phyloP scores from a whole-genome alignment of 805 yeast genomes.

The Jamesozyma jinghongensis region DNA sequence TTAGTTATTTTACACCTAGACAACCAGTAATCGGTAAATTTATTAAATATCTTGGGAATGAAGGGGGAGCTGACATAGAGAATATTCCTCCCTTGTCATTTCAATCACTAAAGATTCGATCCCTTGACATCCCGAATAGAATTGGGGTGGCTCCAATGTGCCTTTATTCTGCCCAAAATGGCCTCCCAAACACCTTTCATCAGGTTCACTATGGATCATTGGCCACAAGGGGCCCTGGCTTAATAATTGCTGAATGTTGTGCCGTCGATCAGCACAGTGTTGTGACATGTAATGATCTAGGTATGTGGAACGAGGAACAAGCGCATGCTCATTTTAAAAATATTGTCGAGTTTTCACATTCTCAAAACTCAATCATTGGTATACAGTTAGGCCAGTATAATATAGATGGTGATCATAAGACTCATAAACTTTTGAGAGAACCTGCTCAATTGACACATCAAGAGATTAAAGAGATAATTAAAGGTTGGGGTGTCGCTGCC shows the following conservation, averaged over 20 bases:
- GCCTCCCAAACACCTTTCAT: constrained; percentile 39
- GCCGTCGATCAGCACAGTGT: constrained; percentile 36
- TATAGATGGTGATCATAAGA: constrained; percentile 33
- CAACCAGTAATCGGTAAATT: constrained; percentile 11
- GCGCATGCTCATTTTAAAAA: constrained; percentile 32
- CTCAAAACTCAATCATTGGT: constrained; percentile 39
- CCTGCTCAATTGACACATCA: constrained; percentile 33
- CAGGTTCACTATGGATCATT: constrained; percentile 40
- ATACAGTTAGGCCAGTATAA: constrained; percentile 51
- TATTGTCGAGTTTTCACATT: constrained; percentile 39
- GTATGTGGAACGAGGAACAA: constrained; percentile 43
- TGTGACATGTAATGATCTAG: constrained; percentile 38
- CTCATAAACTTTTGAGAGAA: constrained; percentile 24
- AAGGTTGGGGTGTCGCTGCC: constrained; percentile 39
- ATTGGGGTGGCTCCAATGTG: constrained; percentile 52
- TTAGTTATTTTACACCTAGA: constrained; percentile 9
- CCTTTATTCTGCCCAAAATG: constrained; percentile 38
- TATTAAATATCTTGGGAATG: constrained; percentile 3
- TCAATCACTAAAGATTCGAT: constrained; percentile 36
- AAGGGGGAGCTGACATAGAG: neutral
- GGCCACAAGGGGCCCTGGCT: constrained; percentile 42
- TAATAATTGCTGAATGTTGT: constrained; percentile 39
- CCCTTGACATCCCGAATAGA: constrained; percentile 39
- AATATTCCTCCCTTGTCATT: constrained; percentile 32
- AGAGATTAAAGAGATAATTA: constrained; percentile 36